These are phyloP conservation scores for Borealophlyctis nickersoniae DNA, from an alignment of 192 early-diverging fungal species.

Conservation along the genomic window DNA sequence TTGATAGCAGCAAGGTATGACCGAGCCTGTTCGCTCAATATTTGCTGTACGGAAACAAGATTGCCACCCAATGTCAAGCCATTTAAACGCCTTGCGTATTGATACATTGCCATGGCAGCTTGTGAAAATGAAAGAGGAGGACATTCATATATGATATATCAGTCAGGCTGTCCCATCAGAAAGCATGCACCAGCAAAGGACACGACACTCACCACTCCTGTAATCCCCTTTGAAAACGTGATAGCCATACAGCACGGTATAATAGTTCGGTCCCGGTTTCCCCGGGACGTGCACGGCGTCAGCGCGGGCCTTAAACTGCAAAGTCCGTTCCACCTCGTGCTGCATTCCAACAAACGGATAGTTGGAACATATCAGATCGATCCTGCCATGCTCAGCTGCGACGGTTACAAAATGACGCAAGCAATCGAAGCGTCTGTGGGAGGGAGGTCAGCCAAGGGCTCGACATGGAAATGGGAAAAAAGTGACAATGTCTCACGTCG, in stretches of 20 bases:
- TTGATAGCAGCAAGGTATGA: conserved; percentile 37
- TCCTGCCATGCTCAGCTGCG: conserved; percentile 25
- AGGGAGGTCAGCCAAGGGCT: background rate
- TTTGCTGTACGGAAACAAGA: conserved; percentile 9
- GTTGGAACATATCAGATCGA: conserved; percentile 24
- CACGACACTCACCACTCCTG: conserved; percentile 28
- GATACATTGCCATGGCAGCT: conserved; percentile 37
- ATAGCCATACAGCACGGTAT: conserved; percentile 37
- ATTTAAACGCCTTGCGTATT: conserved; percentile 32
- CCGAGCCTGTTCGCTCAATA: conserved; percentile 31
- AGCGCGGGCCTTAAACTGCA: conserved; percentile 26
- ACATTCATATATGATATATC: too few species aligned
- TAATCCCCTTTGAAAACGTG: conserved; percentile 29
- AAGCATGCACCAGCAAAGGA: too few species aligned
- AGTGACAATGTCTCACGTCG: conserved; percentile 27
- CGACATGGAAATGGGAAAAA: conserved; percentile 2
- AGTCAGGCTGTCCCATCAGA: too few species aligned
- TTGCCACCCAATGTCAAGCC: conserved; percentile 16
- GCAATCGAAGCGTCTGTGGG: conserved; percentile 23
- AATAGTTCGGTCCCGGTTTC: conserved; percentile 29
- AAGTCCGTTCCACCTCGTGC: conserved; percentile 34
- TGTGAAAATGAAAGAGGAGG: too few species aligned
- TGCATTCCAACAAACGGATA: conserved; percentile 32
- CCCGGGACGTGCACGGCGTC: conserved; percentile 5
- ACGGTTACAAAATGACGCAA: conserved; percentile 24